Percentiles rank a stretch among this genome's conserved stretches.
These are phyloP conservation scores for Huntiella decipiens DNA, from an alignment of 2,329 filamentous ascomycete species.

Conservation along the genomic window DNA sequence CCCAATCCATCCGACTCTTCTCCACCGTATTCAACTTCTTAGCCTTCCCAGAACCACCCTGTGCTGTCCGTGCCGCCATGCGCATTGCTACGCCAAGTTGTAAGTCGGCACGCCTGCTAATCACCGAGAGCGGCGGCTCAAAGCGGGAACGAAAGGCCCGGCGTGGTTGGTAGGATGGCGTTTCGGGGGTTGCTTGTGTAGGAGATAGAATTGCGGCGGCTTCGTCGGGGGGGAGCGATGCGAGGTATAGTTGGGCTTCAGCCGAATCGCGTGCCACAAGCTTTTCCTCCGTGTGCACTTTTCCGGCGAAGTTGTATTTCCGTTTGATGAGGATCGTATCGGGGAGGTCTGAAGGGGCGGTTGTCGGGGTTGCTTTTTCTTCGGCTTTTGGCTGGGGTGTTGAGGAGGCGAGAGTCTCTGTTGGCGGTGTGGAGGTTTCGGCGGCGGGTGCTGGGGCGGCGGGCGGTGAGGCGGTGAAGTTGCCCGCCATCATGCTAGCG, in stretches of 20 bases:
- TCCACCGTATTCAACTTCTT: slow-evolving; percentile 53
- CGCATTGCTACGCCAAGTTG: slow-evolving; percentile 35
- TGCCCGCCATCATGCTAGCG: slow-evolving; percentile 41
- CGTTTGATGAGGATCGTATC: slow-evolving; percentile 45
- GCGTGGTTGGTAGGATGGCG: slow-evolving; percentile 25
- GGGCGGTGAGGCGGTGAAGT: slow-evolving; percentile 6
- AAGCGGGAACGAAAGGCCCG: slow-evolving; percentile 43
- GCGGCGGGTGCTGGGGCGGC: background rate
- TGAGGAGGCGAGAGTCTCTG: slow-evolving; percentile 7
- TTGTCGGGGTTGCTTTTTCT: background rate
- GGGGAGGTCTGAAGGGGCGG: slow-evolving; percentile 14
- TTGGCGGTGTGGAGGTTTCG: slow-evolving; percentile 7
- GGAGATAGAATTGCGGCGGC: slow-evolving; percentile 11
- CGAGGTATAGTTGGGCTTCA: slow-evolving; percentile 45
- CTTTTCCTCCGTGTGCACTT: slow-evolving; percentile 54
- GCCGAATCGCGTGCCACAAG: slow-evolving; percentile 44
- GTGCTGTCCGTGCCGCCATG: slow-evolving; percentile 28
- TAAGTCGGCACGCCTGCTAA: slow-evolving; percentile 32
- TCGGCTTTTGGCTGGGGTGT: background rate
- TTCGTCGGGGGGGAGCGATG: slow-evolving; percentile 15
- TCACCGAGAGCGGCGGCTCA: slow-evolving; percentile 32
- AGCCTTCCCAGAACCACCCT: slow-evolving; percentile 21
- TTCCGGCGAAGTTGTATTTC: slow-evolving; percentile 57
- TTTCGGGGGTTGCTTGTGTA: slow-evolving; percentile 11
- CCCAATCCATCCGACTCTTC: slow-evolving; percentile 58